Percentiles rank a stretch among this genome's conserved stretches.
These are phyloP conservation scores for Coemansia sp. DNA, from an alignment of 192 early-diverging fungal species.

Conservation along the genomic window DNA sequence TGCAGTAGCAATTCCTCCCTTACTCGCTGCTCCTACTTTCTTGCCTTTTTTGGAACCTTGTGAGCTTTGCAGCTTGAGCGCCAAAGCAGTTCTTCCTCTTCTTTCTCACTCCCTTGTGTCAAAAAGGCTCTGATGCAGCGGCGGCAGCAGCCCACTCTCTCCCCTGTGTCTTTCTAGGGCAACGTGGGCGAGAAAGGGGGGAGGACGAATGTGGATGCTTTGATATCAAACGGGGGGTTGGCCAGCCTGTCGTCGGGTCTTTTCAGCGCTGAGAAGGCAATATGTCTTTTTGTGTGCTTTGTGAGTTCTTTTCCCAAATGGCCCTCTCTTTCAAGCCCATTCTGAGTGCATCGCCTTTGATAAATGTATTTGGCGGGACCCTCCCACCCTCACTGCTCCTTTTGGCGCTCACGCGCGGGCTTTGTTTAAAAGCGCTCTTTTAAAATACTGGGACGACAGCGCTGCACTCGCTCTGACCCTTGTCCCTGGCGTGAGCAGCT, in stretches of 20 bases:
- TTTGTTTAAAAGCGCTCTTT: conserved; percentile 12
- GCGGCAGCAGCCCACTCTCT: not conserved
- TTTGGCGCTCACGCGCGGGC: not conserved
- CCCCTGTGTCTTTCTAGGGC: not conserved
- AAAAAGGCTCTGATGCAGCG: conserved; percentile 8
- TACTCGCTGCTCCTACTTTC: not conserved
- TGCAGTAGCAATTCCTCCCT: not conserved
- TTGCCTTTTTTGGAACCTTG: not conserved
- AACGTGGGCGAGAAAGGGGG: not conserved
- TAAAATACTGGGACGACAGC: not conserved
- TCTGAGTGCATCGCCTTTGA: conserved; percentile 4
- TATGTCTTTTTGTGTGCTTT: not conserved
- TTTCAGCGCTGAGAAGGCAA: not conserved
- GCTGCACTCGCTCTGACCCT: not conserved
- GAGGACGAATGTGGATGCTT: conserved; percentile 2
- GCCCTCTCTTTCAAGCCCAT: conserved; percentile 3
- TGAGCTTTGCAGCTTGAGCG: not conserved
- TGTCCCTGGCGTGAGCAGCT: not conserved
- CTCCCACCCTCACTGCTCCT: not conserved
- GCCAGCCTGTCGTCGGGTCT: not conserved
- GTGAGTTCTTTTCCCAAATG: conserved; percentile 1
- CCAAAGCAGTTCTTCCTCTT: not conserved
- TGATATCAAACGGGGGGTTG: not conserved
- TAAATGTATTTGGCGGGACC: conserved; percentile 7
- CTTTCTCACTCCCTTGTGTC: not conserved